Percentiles rank a stretch among this genome's conserved stretches.
Evolutionary conservation across 2,329 filamentous ascomycete genomes (phyloP).

Genomic region (Chaetomiaceae sp.): DNA sequence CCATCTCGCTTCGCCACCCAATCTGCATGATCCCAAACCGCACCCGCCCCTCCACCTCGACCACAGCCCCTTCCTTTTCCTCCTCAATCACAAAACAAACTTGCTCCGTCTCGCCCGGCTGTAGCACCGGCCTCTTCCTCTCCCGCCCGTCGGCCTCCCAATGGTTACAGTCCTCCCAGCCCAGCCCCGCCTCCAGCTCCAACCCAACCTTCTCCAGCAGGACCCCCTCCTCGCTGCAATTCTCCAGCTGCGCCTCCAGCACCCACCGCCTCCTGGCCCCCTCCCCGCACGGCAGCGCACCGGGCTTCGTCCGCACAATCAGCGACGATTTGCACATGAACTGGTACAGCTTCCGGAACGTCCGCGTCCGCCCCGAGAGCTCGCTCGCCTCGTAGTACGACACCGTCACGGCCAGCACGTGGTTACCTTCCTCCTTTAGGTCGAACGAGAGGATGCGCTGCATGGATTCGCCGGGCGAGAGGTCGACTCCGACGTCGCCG

Average conservation of each 20-base stretch:
- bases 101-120: conserved; percentile 61
- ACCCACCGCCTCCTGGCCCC: conserved; percentile 53
- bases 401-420: conserved; percentile 88
- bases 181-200: conserved; percentile 49
- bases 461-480: conserved; percentile 61
- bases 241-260: conserved; percentile 92
- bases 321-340: conserved; percentile 89
- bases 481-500: conserved; percentile 38
- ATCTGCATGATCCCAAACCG: conserved; percentile 78
- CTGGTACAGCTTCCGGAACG: conserved; percentile 93
- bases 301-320: conserved; percentile 86
- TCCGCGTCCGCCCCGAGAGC: conserved; percentile 66
- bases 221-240: conserved; percentile 79
- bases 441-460: conserved; percentile 83
- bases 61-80: conserved; percentile 33
- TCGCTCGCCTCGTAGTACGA: conserved; percentile 87
- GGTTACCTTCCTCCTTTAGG: conserved; percentile 88
- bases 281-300: conserved; percentile 44
- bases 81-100: conserved; percentile 59
- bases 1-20: conserved; percentile 86
- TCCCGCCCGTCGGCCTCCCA: conserved; percentile 25
- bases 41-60: conserved; percentile 50
- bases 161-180: conserved; percentile 53
- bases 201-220: conserved; percentile 65
- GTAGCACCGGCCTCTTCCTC: conserved; percentile 50